Evolutionary conservation across 352 stramenopile species (phyloP).

Genomic region (Hyaloperonospora brassicae): DNA sequence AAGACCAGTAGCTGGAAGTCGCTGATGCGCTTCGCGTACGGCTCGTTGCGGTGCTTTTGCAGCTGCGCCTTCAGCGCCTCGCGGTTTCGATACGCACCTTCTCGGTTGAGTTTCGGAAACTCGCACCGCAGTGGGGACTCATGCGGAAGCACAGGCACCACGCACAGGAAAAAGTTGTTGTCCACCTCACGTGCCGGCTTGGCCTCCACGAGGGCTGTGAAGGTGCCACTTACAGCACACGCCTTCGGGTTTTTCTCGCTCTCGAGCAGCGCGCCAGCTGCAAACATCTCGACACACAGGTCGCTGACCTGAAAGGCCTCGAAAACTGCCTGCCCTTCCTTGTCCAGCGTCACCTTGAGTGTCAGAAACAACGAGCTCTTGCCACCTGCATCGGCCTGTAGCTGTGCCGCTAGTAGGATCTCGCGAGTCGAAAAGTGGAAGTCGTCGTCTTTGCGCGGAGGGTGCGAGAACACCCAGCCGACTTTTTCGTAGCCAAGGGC

Average conservation of each 20-base stretch:
- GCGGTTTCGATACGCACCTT: constrained; percentile 74
- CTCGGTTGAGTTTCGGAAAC: constrained; percentile 92
- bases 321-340: constrained; percentile 90
- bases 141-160: constrained; percentile 93
- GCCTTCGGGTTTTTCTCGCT: constrained; percentile 85
- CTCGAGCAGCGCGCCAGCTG: constrained; percentile 88
- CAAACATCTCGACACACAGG: constrained; percentile 98
- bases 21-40: constrained; percentile 86
- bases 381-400: constrained; percentile 92
- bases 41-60: constrained; percentile 45
- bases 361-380: constrained; percentile 94
- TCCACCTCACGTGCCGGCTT: constrained; percentile 88
- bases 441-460: constrained; percentile 89
- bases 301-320: constrained; percentile 96
- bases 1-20: constrained; percentile 97
- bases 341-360: constrained; percentile 91
- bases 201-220: constrained; percentile 95
- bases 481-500: constrained; percentile 89
- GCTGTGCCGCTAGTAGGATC: constrained; percentile 90
- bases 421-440: constrained; percentile 90
- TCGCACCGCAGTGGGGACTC: constrained; percentile 87
- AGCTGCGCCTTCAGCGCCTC: constrained; percentile 91
- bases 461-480: constrained; percentile 96
- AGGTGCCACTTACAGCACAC: constrained; percentile 92
- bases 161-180: constrained; percentile 96